Evolutionary conservation across 1,139 yeast species (phyloP), one percentile per base, ranked within the genome.

Genomic region (Blastobotrys elegans): DNA sequence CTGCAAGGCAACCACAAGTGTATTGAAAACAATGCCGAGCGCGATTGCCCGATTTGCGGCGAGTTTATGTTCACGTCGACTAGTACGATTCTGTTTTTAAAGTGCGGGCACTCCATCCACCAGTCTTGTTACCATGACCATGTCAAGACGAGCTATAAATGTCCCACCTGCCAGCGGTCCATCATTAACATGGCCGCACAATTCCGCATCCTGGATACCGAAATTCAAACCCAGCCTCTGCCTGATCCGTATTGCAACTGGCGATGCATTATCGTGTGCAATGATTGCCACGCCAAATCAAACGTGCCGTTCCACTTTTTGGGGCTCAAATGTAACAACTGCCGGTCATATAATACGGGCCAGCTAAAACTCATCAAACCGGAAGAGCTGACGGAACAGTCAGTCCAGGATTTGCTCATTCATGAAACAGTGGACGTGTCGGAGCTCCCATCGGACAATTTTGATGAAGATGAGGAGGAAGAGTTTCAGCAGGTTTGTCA

Each of bases 21-120:
- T 67, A 81, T 89, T 50, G 87, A 84, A 58, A 82, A 88, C 57
- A 82, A 95, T 4, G 88, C 96, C 1, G 94, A 85, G 63, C 84
- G 95, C 51, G 82, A 89, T 63, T 90, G 97, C 64, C 95, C 96
- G 1, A 87, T 90, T 32, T 90, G 97, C 67, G 88, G 85, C 51
- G 97, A 89, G 58, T 89, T 83, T 63, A 78, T 90, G 77, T 90
- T 90, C 63, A 84, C 89, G 5, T 83, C 94, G n/a, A 80, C 85
- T 4, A 77, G 74, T 59, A 84, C 89, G 26, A 95, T 89, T 35
- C 95, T 88, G 16, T 88, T 89, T 64, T 88, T 90, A 96, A 77
- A 79, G 44, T 90, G 97, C 66, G 97, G 97, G 3, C 97, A 90
- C 67, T 87, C 95, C 43, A 89, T 90, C 52, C 97, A 90, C 67